Evolutionary conservation across 768 basidiomycete species (phyloP).

Genomic region (Russula griseocarnosa): DNA sequence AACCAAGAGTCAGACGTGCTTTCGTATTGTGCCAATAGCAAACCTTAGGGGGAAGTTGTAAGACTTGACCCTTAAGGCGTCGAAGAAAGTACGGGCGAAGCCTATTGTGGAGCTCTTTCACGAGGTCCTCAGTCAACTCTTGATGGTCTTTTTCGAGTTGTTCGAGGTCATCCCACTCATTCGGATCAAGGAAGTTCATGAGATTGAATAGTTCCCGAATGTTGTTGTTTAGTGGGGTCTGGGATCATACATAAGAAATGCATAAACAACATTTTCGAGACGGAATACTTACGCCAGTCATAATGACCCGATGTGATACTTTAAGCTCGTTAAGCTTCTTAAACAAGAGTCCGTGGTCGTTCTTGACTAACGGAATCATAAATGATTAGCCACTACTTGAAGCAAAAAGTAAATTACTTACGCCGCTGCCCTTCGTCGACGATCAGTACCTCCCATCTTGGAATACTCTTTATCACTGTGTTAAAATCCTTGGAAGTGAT

Average conservation of each 20-base stretch:
- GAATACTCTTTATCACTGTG: slow-evolving; percentile 72
- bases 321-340: slow-evolving; percentile 77
- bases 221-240: slow-evolving; percentile 97
- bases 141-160: slow-evolving; percentile 69
- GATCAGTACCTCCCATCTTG: slow-evolving; percentile 89
- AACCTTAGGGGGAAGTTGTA: slow-evolving; percentile 90
- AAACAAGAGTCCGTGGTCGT: slow-evolving; percentile 73
- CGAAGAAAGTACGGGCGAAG: slow-evolving; percentile 90
- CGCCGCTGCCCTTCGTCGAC: slow-evolving; percentile 91
- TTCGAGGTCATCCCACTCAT: slow-evolving; percentile 71
- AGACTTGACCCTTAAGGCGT: slow-evolving; percentile 88
- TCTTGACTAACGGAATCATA: slow-evolving; percentile 61
- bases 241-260: slow-evolving; percentile 13
- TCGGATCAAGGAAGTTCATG: slow-evolving; percentile 89
- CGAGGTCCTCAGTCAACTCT: slow-evolving; percentile 71
- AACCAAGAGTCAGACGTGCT: background rate
- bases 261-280: slow-evolving; percentile 5
- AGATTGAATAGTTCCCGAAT: slow-evolving; percentile 94
- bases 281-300: slow-evolving; percentile 66
- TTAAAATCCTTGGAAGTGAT: slow-evolving; percentile 65
- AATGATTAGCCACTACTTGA: slow-evolving; percentile 21
- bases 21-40: slow-evolving; percentile 7
- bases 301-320: slow-evolving; percentile 73
- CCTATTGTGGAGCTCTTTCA: slow-evolving; percentile 73
- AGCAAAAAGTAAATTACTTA: slow-evolving; percentile 41